phyloP scores from a whole-genome alignment of 768 basidiomycete genomes.

The Mycena albidolilacea region DNA sequence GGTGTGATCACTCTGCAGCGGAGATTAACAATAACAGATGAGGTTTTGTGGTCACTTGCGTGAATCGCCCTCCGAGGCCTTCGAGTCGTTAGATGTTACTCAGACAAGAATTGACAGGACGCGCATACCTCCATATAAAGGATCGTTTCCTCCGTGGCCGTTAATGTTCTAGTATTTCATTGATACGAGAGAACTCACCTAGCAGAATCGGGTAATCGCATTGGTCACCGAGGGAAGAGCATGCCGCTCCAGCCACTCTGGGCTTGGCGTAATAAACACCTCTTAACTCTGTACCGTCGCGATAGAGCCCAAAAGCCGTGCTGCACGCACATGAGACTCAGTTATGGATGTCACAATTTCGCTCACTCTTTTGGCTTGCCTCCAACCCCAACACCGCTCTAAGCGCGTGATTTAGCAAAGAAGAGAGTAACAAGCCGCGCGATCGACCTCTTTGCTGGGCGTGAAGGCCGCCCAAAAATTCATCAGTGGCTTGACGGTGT shows the following conservation, averaged over 20 bases:
- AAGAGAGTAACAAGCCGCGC: not conserved
- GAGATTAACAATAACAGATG: constrained; percentile 12
- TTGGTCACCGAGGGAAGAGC: constrained; percentile 70
- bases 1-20: constrained; percentile 77
- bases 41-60: constrained; percentile 60
- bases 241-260: constrained; percentile 78
- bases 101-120: not conserved
- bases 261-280: constrained; percentile 80
- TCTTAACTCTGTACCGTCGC: constrained; percentile 83
- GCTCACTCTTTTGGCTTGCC: constrained; percentile 79
- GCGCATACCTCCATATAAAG: constrained; percentile 78
- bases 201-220: constrained; percentile 85
- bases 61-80: constrained; percentile 86
- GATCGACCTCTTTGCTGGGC: constrained; percentile 76
- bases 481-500: constrained; percentile 80
- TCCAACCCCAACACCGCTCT: constrained; percentile 82
- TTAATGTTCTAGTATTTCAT: not conserved
- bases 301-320: constrained; percentile 82
- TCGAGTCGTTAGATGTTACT: constrained; percentile 5
- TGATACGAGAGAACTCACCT: constrained; percentile 56
- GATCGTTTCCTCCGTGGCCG: constrained; percentile 73
- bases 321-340: constrained; percentile 52
- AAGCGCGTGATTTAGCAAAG: constrained; percentile 1
- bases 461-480: constrained; percentile 89
- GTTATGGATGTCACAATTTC: not conserved